Base-by-base conservation (phyloP, 768 basidiomycete species). In the Royoungia palumana region DNA sequence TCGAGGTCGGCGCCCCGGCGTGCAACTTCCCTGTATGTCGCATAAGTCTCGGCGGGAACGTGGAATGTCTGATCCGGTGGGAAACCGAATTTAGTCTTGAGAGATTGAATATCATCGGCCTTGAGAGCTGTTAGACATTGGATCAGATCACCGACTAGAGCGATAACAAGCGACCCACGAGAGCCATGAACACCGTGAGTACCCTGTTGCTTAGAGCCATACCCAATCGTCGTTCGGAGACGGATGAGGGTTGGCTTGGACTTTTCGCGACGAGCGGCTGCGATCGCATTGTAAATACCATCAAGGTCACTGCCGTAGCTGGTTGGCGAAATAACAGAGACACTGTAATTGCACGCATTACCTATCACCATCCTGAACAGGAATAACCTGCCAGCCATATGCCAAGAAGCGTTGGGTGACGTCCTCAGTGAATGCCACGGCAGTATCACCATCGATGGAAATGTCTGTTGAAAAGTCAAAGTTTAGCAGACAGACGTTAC, bases 111-210 rank as follows among this genome's bases (percentile, higher is more conserved):
- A 63, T 97, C 94, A 63, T 96, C 94, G 19, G 87, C 78, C 80
- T 95, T 95, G 60, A 96, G 79, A 41, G 94, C 91, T 92, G 58
- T 34, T 50, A 12, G 32, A 44, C 44, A 32, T 55, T 35, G 50
- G 25, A 47, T 51, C 47, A 46, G 19, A 46, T 13, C 17, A n/a
- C 21, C 34, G 45, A n/a, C 39, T 17, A 20, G 27, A 24, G 22
- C 12, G 35, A 51, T 27, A n/a, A 45, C 25, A 11, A 47, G 14
- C 35, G 21, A 82, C 91, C 63, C 64, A 94, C 89, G 92, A 70
- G 92, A 68, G 57, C 94, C 94, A 69, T 97, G 94, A 53, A 96
- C 91, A 58, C 90, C 90, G 63, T 95, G 92, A 9, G 92, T 93
- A 53, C 94, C 94, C 68, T 92, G 87, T 64, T 83, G 79, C 74